Conservation (phyloP, 192 early-diverging fungal genomes). For the Irineochytrium annulatum region DNA sequence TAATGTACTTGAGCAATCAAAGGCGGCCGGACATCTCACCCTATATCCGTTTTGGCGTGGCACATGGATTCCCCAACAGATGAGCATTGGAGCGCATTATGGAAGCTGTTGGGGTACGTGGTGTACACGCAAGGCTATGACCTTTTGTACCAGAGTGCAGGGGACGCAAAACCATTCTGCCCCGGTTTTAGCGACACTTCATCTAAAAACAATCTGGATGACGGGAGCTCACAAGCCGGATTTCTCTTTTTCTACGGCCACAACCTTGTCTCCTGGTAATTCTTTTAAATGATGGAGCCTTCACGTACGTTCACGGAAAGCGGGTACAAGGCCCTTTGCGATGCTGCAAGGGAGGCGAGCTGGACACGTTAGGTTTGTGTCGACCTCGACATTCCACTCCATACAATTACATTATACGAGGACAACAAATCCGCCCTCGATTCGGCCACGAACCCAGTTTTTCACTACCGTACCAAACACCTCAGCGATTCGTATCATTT, state of each 20-base stretch:
- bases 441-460: background rate
- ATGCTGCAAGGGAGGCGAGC: background rate
- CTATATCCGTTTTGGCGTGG: background rate
- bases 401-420: background rate
- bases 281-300: background rate
- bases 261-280: background rate
- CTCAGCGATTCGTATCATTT: background rate
- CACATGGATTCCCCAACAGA: background rate
- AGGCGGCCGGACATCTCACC: slow-evolving; percentile 9
- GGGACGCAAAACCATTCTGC: no score
- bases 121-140: background rate
- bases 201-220: slow-evolving; percentile 5
- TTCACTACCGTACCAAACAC: slow-evolving; percentile 1
- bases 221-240: background rate
- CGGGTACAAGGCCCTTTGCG: background rate
- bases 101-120: slow-evolving; percentile 1
- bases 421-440: background rate
- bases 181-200: slow-evolving; percentile 12
- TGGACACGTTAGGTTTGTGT: background rate
- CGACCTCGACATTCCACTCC: no score
- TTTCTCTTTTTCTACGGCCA: background rate
- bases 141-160: background rate
- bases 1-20: background rate
- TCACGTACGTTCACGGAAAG: background rate
- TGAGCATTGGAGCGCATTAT: slow-evolving; percentile 3